Conservation (phyloP, 2,329 filamentous ascomycete species). For the Aspergillus pseudoglaucus region DNA sequence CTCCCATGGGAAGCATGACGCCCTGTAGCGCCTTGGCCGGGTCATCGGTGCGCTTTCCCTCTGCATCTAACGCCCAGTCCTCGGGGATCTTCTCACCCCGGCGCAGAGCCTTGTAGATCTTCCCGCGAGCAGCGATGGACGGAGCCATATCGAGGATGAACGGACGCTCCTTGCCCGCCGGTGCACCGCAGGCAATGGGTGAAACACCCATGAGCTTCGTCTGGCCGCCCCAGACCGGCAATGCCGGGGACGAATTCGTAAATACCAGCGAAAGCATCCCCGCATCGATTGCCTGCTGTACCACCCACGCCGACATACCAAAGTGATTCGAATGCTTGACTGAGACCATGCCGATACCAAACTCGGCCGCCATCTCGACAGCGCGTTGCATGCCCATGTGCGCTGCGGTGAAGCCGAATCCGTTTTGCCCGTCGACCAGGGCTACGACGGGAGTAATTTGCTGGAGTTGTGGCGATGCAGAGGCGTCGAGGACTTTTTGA, state of each 20-base stretch:
- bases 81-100: slow-evolving; percentile 38
- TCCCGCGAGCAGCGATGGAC: slow-evolving; percentile 39
- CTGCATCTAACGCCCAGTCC: slow-evolving; percentile 67
- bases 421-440: slow-evolving; percentile 61
- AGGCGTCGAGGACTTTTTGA: slow-evolving; percentile 59
- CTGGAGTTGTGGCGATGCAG: slow-evolving; percentile 51
- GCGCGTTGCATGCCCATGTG: slow-evolving; percentile 60
- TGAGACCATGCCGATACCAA: slow-evolving; percentile 68
- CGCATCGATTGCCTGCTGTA: slow-evolving; percentile 68
- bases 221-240: slow-evolving; percentile 64
- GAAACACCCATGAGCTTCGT: slow-evolving; percentile 66
- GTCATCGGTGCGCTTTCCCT: slow-evolving; percentile 65
- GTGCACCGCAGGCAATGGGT: slow-evolving; percentile 68
- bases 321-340: slow-evolving; percentile 76
- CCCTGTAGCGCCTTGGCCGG: slow-evolving; percentile 64
- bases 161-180: slow-evolving; percentile 51
- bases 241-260: slow-evolving; percentile 64
- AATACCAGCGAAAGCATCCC: slow-evolving; percentile 65
- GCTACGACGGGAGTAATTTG: slow-evolving; percentile 66
- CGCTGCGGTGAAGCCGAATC: slow-evolving; percentile 69
- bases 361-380: slow-evolving; percentile 57
- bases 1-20: slow-evolving; percentile 81
- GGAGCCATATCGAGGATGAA: slow-evolving; percentile 52
- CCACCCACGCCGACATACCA: slow-evolving; percentile 75
- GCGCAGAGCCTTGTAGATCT: slow-evolving; percentile 40